Percentiles rank a stretch among this genome's conserved stretches.
Evolutionary conservation across 2,329 filamentous ascomycete species (phyloP).

Genomic region (Aspergillus tanneri): DNA sequence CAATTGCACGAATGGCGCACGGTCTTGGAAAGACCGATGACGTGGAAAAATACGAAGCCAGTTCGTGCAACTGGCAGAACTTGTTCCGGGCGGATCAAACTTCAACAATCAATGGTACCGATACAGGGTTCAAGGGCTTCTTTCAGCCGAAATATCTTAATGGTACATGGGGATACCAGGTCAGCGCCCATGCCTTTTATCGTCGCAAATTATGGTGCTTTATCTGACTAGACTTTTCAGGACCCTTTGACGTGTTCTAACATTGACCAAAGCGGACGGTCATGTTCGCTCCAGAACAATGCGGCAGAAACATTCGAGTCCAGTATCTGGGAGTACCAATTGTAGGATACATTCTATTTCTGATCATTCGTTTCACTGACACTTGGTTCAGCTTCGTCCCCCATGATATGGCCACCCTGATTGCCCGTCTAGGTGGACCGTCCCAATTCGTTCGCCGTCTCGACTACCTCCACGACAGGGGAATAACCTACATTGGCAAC

Average conservation of each 20-base stretch:
- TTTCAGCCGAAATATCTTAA: constrained; percentile 70
- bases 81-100: constrained; percentile 63
- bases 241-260: constrained; percentile 56
- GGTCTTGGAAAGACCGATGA: constrained; percentile 57
- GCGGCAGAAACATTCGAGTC: constrained; percentile 36
- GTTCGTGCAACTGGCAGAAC: constrained; percentile 67
- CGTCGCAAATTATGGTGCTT: neutral
- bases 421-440: constrained; percentile 60
- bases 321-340: constrained; percentile 40
- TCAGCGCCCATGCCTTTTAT: neutral
- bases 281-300: constrained; percentile 36
- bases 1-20: constrained; percentile 61
- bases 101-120: constrained; percentile 55
- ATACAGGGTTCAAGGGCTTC: constrained; percentile 70
- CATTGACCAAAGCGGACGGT: constrained; percentile 48
- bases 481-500: constrained; percentile 66
- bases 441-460: constrained; percentile 58
- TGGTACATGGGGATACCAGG: constrained; percentile 67
- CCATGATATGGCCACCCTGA: constrained; percentile 53
- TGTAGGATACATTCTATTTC: constrained; percentile 51
- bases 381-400: constrained; percentile 57
- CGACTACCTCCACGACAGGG: constrained; percentile 62
- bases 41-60: constrained; percentile 57
- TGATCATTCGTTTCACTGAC: neutral
- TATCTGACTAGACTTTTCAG: constrained; percentile 42